These are phyloP conservation scores for Pyronema domesticum DNA, from an alignment of 495 filamentous ascomycete genomes.

Conservation along the genomic window DNA sequence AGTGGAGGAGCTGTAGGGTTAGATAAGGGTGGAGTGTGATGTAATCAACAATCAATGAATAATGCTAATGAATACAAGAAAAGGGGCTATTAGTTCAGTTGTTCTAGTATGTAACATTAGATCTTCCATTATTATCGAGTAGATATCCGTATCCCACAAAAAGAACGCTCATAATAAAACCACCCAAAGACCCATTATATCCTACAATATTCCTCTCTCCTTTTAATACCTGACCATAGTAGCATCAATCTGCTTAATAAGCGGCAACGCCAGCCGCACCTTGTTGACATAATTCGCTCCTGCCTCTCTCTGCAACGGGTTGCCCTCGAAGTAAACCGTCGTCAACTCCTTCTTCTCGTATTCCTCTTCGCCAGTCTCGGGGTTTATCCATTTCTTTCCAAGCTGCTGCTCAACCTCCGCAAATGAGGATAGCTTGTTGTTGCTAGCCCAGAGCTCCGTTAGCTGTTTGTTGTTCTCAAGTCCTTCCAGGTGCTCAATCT, in stretches of 20 bases:
- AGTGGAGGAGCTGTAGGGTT: too few species aligned
- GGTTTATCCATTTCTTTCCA: neutral
- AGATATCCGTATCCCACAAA: neutral
- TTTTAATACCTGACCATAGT: constrained; percentile 21
- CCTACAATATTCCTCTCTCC: neutral
- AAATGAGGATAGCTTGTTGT: constrained; percentile 63
- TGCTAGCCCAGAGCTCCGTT: constrained; percentile 89
- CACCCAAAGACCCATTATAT: neutral
- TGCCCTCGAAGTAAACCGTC: constrained; percentile 96
- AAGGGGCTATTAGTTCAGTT: too few species aligned
- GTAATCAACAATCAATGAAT: too few species aligned
- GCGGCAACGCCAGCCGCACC: constrained; percentile 68
- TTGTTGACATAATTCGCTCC: constrained; percentile 83
- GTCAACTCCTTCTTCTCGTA: constrained; percentile 55
- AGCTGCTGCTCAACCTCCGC: constrained; percentile 69
- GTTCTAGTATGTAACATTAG: too few species aligned
- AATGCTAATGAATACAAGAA: too few species aligned
- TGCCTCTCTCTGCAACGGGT: constrained; percentile 62
- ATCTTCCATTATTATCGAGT: too few species aligned
- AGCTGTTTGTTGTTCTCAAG: constrained; percentile 47
- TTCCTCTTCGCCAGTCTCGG: constrained; percentile 9
- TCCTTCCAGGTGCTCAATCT: constrained; percentile 53
- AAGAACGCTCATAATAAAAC: neutral
- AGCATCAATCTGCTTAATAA: constrained; percentile 85
- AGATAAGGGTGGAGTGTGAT: too few species aligned